Conservation (phyloP, 139 green algal genomes). For the Volvox reticuliferus region DNA sequence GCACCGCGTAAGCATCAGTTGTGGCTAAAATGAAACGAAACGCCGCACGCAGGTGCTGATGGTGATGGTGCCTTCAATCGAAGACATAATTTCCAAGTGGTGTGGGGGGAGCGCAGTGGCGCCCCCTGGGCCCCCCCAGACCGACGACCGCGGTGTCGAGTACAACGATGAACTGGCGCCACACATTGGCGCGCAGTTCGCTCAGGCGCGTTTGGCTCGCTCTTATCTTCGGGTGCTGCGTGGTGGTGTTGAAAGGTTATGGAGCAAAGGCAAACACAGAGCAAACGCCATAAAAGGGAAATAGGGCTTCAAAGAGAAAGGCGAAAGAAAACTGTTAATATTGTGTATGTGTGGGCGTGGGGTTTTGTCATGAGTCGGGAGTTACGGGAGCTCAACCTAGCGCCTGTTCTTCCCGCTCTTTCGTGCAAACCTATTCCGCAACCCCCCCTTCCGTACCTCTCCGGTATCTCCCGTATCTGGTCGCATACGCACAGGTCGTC, state of each 20-base stretch:
- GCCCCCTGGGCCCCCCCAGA: background rate
- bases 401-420: too few relatives aligned
- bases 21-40: background rate
- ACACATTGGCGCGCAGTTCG: conserved; percentile 67
- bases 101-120: conserved; percentile 2
- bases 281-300: too few relatives aligned
- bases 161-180: conserved; percentile 54
- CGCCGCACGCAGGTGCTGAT: conserved; percentile 51
- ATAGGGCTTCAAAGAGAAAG: background rate
- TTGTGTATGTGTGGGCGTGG: background rate
- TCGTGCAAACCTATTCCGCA: too few relatives aligned
- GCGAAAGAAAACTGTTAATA: background rate
- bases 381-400: too few relatives aligned
- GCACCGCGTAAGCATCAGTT: background rate
- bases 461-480: background rate
- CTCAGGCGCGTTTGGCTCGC: conserved; percentile 23
- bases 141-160: background rate
- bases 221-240: too few relatives aligned
- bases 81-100: conserved; percentile 63
- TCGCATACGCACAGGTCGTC: conserved; percentile 52
- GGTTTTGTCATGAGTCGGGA: background rate
- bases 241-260: too few relatives aligned
- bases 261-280: too few relatives aligned
- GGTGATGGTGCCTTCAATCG: conserved; percentile 62
- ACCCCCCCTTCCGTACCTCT: background rate